These are phyloP conservation scores for Brettanomyces naardenensis DNA, from an alignment of 805 yeast genomes.

Conservation along the genomic window DNA sequence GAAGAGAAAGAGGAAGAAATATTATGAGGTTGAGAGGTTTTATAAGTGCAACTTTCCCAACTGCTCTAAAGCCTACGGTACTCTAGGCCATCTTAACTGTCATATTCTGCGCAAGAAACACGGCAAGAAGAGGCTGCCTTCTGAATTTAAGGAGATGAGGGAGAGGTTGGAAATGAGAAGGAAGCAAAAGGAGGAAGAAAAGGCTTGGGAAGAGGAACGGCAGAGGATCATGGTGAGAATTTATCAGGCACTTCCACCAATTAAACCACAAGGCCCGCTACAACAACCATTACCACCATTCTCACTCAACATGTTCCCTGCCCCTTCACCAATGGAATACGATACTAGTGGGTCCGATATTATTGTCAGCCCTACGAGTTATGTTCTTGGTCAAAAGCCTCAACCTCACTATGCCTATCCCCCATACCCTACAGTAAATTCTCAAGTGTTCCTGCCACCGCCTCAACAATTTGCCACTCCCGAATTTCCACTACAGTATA, in stretches of 20 bases:
- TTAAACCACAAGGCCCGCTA: background rate
- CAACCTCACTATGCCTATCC: too few relatives aligned
- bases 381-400: too few relatives aligned
- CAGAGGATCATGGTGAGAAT: background rate
- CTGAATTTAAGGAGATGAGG: constrained; percentile 45
- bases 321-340: too few relatives aligned
- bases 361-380: too few relatives aligned
- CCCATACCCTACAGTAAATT: too few relatives aligned
- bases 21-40: constrained; percentile 47
- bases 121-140: constrained; percentile 46
- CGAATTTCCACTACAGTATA: too few relatives aligned
- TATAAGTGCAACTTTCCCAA: constrained; percentile 39
- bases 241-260: background rate
- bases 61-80: constrained; percentile 51
- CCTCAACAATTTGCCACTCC: too few relatives aligned
- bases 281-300: too few relatives aligned
- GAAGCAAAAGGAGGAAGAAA: constrained; percentile 9
- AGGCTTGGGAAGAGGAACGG: background rate
- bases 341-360: too few relatives aligned
- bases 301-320: too few relatives aligned
- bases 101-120: constrained; percentile 47
- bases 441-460: too few relatives aligned
- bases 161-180: constrained; percentile 29
- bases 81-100: constrained; percentile 51
- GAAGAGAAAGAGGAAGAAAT: constrained; percentile 46